Evolutionary conservation across 2,329 filamentous ascomycete genomes (phyloP).

Genomic region (Diaporthe humulicola): DNA sequence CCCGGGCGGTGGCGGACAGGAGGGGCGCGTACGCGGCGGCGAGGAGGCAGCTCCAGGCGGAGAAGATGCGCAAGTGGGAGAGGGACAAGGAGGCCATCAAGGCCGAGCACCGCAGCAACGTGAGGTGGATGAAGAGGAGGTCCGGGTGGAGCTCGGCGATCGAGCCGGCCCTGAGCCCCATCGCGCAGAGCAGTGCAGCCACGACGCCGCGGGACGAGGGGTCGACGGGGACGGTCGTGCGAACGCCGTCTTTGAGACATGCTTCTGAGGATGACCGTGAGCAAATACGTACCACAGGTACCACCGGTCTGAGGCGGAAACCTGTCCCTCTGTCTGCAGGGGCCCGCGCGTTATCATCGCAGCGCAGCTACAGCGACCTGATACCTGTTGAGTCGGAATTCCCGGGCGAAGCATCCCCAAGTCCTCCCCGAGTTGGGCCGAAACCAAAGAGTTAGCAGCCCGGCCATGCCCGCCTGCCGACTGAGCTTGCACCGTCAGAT

Average conservation of each 20-base stretch:
- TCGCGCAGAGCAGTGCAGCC: slow-evolving; percentile 53
- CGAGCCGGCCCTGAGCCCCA: slow-evolving; percentile 64
- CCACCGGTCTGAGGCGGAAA: slow-evolving; percentile 7
- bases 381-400: slow-evolving; percentile 52
- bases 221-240: slow-evolving; percentile 36
- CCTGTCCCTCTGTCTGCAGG: slow-evolving; percentile 1
- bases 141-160: slow-evolving; percentile 66
- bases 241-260: slow-evolving; percentile 31
- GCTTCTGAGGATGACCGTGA: slow-evolving; percentile 12
- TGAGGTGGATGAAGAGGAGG: slow-evolving; percentile 60
- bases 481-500: slow-evolving; percentile 33
- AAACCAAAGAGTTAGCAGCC: slow-evolving; percentile 41
- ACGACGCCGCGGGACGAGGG: slow-evolving; percentile 43
- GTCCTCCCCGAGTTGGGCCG: slow-evolving; percentile 46
- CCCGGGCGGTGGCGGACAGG: slow-evolving; percentile 51
- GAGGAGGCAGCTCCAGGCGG: slow-evolving; percentile 59
- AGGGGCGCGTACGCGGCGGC: slow-evolving; percentile 54
- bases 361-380: slow-evolving; percentile 53
- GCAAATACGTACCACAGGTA: neutral
- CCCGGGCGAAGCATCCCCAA: slow-evolving; percentile 46
- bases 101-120: slow-evolving; percentile 47
- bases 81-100: slow-evolving; percentile 54
- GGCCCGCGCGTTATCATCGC: slow-evolving; percentile 26
- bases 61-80: slow-evolving; percentile 59
- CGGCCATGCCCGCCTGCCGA: neutral